Conservation (phyloP, 1,139 yeast species). For the Lodderomyces jiufengensis region DNA sequence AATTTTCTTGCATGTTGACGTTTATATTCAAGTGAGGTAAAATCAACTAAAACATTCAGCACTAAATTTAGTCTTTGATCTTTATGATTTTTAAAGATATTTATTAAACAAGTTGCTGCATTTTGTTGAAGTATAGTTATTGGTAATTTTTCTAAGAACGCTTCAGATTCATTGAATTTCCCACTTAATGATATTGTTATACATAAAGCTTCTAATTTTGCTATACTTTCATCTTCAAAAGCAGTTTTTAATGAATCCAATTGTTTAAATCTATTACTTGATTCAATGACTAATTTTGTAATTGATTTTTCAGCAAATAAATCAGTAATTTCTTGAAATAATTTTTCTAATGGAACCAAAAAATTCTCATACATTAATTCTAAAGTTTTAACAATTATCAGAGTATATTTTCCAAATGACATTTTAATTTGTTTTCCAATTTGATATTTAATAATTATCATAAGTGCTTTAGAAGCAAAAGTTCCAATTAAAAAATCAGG, state of each 20-base stretch:
- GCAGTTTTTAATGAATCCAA: constrained; percentile 6
- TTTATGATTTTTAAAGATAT: constrained; percentile 37
- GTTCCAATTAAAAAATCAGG: constrained; percentile 1
- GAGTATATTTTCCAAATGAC: constrained; percentile 1
- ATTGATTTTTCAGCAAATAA: background rate
- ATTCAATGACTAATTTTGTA: constrained; percentile 5
- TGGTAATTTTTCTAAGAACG: constrained; percentile 4
- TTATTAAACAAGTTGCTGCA: constrained; percentile 10
- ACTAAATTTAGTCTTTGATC: constrained; percentile 59
- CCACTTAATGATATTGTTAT: constrained; percentile 10
- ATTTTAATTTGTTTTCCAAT: background rate
- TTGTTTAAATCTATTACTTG: constrained; percentile 8
- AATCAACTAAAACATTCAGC: constrained; percentile 53
- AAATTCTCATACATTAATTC: background rate
- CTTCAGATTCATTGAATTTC: constrained; percentile 6
- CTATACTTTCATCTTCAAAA: constrained; percentile 10
- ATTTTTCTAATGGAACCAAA: background rate
- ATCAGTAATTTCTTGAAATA: background rate
- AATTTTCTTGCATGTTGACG: constrained; percentile 42
- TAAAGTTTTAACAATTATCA: background rate
- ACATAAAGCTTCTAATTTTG: constrained; percentile 10
- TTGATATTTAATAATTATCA: constrained; percentile 1
- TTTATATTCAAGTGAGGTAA: constrained; percentile 45
- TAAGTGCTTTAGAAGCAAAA: constrained; percentile 1
- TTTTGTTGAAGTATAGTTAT: constrained; percentile 9